Evolutionary conservation across 768 basidiomycete species (phyloP).

Genomic region (Cystobasidium tubakii): DNA sequence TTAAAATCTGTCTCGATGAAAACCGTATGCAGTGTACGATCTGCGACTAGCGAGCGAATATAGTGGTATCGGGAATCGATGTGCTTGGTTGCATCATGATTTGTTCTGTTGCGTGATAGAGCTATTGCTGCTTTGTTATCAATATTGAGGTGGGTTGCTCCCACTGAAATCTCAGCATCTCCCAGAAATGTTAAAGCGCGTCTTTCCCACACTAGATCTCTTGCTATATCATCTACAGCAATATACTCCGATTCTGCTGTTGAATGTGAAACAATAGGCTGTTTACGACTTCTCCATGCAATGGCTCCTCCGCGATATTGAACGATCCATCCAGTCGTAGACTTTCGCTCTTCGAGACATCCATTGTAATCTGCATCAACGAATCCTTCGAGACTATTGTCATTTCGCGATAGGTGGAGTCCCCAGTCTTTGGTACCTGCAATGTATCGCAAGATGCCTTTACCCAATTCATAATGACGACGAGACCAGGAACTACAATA

Average conservation of each 20-base stretch:
- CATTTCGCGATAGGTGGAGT: no score
- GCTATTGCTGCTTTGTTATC: conserved; percentile 49
- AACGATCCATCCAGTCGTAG: conserved; percentile 9
- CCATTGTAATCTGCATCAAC: no score
- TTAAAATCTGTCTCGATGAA: conserved; percentile 43
- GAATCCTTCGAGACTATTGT: no score
- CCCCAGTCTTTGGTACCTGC: conserved; percentile 1
- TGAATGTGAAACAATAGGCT: conserved; percentile 30
- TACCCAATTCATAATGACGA: conserved; percentile 2
- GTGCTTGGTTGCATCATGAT: conserved; percentile 51
- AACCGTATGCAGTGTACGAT: conserved; percentile 36
- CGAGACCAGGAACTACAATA: background rate
- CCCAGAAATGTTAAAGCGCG: background rate
- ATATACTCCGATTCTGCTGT: conserved; percentile 45
- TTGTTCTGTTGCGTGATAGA: conserved; percentile 46
- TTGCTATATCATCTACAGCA: conserved; percentile 12
- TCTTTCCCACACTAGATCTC: conserved; percentile 29
- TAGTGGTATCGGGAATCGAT: conserved; percentile 51
- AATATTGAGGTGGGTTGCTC: conserved; percentile 9
- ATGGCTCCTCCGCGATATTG: background rate
- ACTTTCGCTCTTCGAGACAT: background rate
- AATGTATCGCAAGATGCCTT: conserved; percentile 21
- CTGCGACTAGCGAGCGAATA: conserved; percentile 46
- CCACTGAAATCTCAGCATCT: background rate
- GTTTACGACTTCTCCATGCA: conserved; percentile 8